Conservation (phyloP, 139 green algal species). For the Auxenochlorella protothecoides region DNA sequence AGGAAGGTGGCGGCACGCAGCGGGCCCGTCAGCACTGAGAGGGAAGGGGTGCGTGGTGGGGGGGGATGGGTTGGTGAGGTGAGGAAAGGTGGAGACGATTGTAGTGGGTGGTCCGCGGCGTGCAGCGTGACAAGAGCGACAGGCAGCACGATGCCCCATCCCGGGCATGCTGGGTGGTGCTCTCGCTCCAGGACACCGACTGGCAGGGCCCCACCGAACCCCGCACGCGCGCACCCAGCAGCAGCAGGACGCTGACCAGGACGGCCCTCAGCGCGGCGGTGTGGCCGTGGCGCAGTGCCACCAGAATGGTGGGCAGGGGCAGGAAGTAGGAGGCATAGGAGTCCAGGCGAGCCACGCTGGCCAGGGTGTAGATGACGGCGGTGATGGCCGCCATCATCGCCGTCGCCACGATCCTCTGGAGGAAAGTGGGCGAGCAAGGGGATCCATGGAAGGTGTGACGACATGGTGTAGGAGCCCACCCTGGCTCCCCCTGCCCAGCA, state of each 20-base stretch:
- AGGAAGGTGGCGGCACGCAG: constrained; percentile 58
- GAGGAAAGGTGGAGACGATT: too few relatives aligned
- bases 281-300: constrained; percentile 45
- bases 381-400: constrained; percentile 80
- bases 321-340: constrained; percentile 71
- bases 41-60: too few relatives aligned
- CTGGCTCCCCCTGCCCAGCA: background rate
- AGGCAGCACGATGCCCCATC: background rate
- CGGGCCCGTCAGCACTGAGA: constrained; percentile 67
- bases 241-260: constrained; percentile 55
- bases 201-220: background rate
- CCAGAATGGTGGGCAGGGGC: constrained; percentile 67
- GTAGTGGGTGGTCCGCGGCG: background rate
- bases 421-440: background rate
- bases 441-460: background rate
- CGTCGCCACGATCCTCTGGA: constrained; percentile 63
- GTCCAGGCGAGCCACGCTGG: constrained; percentile 61
- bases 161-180: background rate
- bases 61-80: background rate
- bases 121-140: background rate
- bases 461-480: too few relatives aligned
- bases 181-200: background rate
- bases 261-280: constrained; percentile 47
- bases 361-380: constrained; percentile 62
- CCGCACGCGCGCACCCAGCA: constrained; percentile 43